These are phyloP conservation scores for Backusella sp. DNA, from an alignment of 192 early-diverging fungal species.

Conservation along the genomic window DNA sequence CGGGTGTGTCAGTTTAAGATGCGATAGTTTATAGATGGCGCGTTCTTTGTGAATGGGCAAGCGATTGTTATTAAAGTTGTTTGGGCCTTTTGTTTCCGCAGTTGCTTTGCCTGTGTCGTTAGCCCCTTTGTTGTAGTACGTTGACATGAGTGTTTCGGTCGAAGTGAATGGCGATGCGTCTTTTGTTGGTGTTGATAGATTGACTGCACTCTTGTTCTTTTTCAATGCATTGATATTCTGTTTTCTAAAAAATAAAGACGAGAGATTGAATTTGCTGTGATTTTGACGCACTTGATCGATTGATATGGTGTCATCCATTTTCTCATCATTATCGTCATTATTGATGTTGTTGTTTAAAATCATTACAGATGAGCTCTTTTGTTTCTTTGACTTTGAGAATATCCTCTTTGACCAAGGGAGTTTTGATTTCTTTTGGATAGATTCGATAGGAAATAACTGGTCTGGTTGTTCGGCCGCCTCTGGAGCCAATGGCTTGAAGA, in stretches of 20 bases:
- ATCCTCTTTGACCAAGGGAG: neutral
- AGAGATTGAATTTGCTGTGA: neutral
- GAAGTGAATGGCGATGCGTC: neutral
- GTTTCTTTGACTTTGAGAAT: neutral
- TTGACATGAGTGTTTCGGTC: neutral
- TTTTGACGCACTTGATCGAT: neutral
- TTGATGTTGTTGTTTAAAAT: neutral
- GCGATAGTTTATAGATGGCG: slow-evolving; percentile 72
- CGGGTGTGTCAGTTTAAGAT: slow-evolving; percentile 72
- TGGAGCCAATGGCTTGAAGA: neutral
- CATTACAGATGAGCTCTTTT: slow-evolving; percentile 2
- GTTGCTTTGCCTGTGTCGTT: neutral
- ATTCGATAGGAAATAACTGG: neutral
- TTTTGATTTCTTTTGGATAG: neutral
- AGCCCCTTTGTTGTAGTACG: neutral
- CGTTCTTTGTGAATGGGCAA: slow-evolving; percentile 75
- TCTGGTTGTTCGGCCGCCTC: neutral
- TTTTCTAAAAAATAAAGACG: neutral
- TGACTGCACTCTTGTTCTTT: neutral
- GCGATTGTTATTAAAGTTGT: neutral
- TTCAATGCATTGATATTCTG: neutral
- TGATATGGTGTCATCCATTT: neutral
- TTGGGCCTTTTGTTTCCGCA: neutral
- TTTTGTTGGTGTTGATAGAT: neutral
- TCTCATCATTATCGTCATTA: neutral